These are phyloP conservation scores for Fusarium fujikuroi DNA, from an alignment of 2,329 filamentous ascomycete genomes.

Conservation along the genomic window DNA sequence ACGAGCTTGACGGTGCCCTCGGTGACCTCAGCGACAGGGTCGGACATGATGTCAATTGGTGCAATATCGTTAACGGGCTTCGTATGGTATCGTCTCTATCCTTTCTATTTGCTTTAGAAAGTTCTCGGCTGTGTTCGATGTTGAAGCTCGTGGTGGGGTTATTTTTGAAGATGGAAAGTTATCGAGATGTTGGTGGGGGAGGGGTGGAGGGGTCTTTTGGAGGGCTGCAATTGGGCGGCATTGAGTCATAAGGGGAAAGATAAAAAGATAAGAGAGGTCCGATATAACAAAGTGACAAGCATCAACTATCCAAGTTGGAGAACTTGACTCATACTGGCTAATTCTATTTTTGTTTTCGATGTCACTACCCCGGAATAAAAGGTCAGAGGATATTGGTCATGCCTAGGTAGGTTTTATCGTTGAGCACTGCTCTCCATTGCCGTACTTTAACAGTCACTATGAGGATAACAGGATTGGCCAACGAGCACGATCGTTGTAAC, in stretches of 20 bases:
- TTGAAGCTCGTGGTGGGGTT: constrained; percentile 43
- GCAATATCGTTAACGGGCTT: constrained; percentile 2
- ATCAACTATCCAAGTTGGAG: not conserved
- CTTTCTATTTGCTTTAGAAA: not conserved
- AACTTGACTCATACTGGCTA: not conserved
- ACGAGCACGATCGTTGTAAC: not conserved
- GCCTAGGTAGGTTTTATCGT: not conserved
- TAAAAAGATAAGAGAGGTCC: constrained; percentile 18
- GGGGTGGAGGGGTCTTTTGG: constrained; percentile 31
- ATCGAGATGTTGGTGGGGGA: constrained; percentile 41
- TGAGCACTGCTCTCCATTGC: not conserved
- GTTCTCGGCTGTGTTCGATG: constrained; percentile 15
- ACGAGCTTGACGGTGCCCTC: constrained; percentile 62
- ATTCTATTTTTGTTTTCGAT: not conserved
- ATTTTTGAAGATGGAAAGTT: constrained; percentile 41
- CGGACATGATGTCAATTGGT: constrained; percentile 34
- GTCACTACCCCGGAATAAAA: not conserved
- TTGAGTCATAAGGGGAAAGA: constrained; percentile 34
- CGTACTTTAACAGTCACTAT: not conserved
- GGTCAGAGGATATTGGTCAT: not conserved
- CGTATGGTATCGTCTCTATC: not conserved
- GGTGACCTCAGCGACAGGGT: constrained; percentile 43
- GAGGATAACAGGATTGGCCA: not conserved
- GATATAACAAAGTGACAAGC: not conserved
- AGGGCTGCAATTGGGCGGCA: constrained; percentile 10